These are phyloP conservation scores for Rhizopogon vinicolor DNA, from an alignment of 768 basidiomycete species.

Conservation along the genomic window DNA sequence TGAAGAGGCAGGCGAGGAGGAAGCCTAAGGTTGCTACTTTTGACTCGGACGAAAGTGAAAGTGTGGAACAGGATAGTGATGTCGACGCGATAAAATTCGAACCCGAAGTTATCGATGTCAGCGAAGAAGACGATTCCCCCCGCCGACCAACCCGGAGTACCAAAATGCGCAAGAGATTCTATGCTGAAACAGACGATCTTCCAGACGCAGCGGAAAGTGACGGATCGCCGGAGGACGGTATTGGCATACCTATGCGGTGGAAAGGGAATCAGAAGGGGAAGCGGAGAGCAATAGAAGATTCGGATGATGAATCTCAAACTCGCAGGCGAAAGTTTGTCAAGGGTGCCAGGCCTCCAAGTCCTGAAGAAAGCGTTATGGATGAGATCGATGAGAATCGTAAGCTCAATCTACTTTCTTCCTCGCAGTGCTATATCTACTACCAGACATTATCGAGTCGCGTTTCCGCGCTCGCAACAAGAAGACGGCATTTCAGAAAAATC, in stretches of 20 bases:
- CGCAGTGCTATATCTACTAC: background rate
- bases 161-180: constrained; percentile 11
- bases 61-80: constrained; percentile 34
- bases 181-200: constrained; percentile 10
- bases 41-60: constrained; percentile 16
- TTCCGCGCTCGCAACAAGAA: constrained; percentile 58
- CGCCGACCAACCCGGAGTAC: constrained; percentile 11
- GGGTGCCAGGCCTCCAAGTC: constrained; percentile 37
- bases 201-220: constrained; percentile 15
- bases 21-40: constrained; percentile 11
- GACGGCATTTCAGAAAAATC: constrained; percentile 55
- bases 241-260: constrained; percentile 12
- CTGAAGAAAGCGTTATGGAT: constrained; percentile 38
- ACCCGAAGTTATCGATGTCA: constrained; percentile 20
- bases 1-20: constrained; percentile 7
- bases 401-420: constrained; percentile 14
- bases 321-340: constrained; percentile 39
- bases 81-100: constrained; percentile 51
- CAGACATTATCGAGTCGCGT: constrained; percentile 62
- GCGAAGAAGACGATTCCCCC: constrained; percentile 21
- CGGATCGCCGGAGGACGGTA: constrained; percentile 16
- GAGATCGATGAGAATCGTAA: constrained; percentile 57
- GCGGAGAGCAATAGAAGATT: constrained; percentile 20
- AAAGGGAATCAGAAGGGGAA: constrained; percentile 17
- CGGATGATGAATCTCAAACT: constrained; percentile 31